Evolutionary conservation across 2,329 filamentous ascomycete species (phyloP).

Genomic region (Colletotrichum acutatum): DNA sequence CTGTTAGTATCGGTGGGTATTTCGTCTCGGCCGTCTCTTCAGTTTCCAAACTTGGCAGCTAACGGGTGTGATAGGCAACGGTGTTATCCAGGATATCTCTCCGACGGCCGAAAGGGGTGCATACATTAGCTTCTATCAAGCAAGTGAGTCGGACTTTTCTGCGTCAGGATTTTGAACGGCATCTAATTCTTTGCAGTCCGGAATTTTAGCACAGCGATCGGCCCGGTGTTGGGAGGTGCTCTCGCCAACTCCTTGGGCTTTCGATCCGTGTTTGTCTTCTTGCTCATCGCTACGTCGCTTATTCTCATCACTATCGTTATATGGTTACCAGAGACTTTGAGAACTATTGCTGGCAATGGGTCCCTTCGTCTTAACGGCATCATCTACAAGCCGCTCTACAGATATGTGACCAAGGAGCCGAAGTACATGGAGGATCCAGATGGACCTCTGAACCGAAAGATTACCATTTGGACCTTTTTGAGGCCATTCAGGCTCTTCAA

Average conservation of each 20-base stretch:
- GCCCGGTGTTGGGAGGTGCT: slow-evolving; percentile 46
- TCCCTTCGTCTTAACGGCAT: slow-evolving; percentile 38
- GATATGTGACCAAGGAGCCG: slow-evolving; percentile 34
- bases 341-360: slow-evolving; percentile 43
- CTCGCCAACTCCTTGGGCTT: slow-evolving; percentile 38
- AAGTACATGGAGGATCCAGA: slow-evolving; percentile 36
- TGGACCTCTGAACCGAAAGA: slow-evolving; percentile 37
- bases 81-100: slow-evolving; percentile 47
- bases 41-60: background rate
- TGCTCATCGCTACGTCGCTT: slow-evolving; percentile 15
- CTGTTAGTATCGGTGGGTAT: slow-evolving; percentile 55
- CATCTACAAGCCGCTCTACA: slow-evolving; percentile 41
- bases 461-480: slow-evolving; percentile 46
- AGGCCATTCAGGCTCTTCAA: slow-evolving; percentile 51
- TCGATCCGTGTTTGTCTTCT: slow-evolving; percentile 34
- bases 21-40: background rate
- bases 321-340: slow-evolving; percentile 44
- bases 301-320: slow-evolving; percentile 38
- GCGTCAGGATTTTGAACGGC: background rate
- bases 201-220: slow-evolving; percentile 45
- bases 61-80: slow-evolving; percentile 33
- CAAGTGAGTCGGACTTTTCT: slow-evolving; percentile 37
- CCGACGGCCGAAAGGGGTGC: slow-evolving; percentile 43
- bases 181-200: slow-evolving; percentile 34
- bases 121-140: slow-evolving; percentile 46